A percentile compares a stretch with the other conserved stretches of the same genome.
Evolutionary conservation across 495 filamentous ascomycete species (phyloP).

Genomic region (Aspergillus carlsbadensis): DNA sequence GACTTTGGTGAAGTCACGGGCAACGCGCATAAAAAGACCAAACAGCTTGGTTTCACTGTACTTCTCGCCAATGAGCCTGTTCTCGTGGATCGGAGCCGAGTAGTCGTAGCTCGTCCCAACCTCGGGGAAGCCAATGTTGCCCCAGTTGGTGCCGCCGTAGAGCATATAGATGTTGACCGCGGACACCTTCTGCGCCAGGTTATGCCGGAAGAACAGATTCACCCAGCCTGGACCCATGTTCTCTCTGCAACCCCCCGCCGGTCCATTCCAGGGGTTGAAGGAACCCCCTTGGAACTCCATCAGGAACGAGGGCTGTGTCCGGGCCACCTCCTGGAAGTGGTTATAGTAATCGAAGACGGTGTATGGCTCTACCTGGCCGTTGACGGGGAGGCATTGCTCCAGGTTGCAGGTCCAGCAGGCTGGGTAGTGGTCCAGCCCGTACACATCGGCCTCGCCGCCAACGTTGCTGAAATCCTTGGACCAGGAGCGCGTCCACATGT

Average conservation of each 20-base stretch:
- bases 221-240: constrained; percentile 46
- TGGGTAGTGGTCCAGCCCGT: constrained; percentile 56
- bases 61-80: too few relatives aligned
- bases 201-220: constrained; percentile 53
- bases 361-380: constrained; percentile 50
- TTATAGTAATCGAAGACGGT: constrained; percentile 30
- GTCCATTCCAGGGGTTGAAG: constrained; percentile 54
- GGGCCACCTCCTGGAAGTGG: constrained; percentile 24
- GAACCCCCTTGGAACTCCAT: constrained; percentile 56
- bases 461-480: constrained; percentile 55
- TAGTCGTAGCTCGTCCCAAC: too few relatives aligned
- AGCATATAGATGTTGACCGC: constrained; percentile 54
- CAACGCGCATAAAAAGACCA: too few relatives aligned
- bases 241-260: constrained; percentile 32
- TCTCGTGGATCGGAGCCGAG: too few relatives aligned
- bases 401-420: constrained; percentile 49
- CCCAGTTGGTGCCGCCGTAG: constrained; percentile 26
- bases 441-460: constrained; percentile 57
- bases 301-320: constrained; percentile 50
- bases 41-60: too few relatives aligned
- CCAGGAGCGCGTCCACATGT: constrained; percentile 50
- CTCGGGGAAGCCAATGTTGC: too few relatives aligned
- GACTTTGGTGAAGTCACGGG: too few relatives aligned
- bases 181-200: constrained; percentile 50
- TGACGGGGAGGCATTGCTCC: constrained; percentile 15